Percentiles rank a stretch among this genome's conserved stretches.
Evolutionary conservation across 768 basidiomycete species (phyloP).

Genomic region (Boletellus emodensis): DNA sequence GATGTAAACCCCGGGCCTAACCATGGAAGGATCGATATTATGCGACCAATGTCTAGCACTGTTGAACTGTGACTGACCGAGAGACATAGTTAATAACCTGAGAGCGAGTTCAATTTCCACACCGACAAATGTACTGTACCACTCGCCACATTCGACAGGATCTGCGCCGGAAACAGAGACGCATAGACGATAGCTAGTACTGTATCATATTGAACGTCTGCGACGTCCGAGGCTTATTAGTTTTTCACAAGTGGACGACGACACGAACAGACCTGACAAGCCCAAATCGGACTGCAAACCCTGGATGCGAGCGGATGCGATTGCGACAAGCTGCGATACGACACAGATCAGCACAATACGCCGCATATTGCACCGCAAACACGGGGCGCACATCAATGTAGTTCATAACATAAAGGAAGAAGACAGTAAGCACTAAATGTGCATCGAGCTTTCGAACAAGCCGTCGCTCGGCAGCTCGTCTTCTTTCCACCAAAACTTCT

Average conservation of each 20-base stretch:
- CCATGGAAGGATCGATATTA: conserved; percentile 15
- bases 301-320: conserved; percentile 48
- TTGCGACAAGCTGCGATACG: conserved; percentile 39
- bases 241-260: background rate
- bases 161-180: conserved; percentile 62
- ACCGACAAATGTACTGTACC: background rate
- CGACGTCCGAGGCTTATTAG: background rate
- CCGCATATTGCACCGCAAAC: background rate
- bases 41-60: background rate
- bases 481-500: too few species aligned
- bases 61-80: conserved; percentile 31
- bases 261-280: conserved; percentile 35
- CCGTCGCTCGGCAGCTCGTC: conserved; percentile 12
- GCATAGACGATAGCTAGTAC: conserved; percentile 53
- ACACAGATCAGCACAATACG: background rate
- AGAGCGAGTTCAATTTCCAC: background rate
- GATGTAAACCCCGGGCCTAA: conserved; percentile 63
- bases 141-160: conserved; percentile 15
- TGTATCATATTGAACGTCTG: conserved; percentile 54
- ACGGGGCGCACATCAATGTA: conserved; percentile 53
- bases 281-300: conserved; percentile 48
- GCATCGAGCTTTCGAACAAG: conserved; percentile 56
- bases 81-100: conserved; percentile 54
- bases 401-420: conserved; percentile 62
- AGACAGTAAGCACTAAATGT: conserved; percentile 52